These are phyloP conservation scores for Ceratobasidium sp. DNA, from an alignment of 1,284 basidiomycete genomes.

Conservation along the genomic window DNA sequence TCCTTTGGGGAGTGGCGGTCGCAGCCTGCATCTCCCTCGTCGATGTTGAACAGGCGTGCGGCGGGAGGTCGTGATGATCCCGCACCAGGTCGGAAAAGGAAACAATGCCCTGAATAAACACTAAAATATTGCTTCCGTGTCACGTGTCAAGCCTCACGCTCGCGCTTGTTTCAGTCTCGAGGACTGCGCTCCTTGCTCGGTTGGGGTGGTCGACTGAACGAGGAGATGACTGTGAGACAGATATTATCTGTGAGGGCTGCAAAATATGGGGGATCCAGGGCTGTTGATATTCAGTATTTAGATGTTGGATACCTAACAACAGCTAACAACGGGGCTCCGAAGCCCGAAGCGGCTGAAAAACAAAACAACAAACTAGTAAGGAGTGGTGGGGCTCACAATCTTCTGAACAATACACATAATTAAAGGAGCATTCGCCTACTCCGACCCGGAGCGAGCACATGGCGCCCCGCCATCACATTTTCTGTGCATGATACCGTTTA, in stretches of 20 bases:
- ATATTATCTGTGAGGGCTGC: neutral
- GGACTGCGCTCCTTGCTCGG: neutral
- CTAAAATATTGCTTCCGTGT: constrained; percentile 35
- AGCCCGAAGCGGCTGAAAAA: constrained; percentile 13
- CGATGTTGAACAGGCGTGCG: neutral
- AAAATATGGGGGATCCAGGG: neutral
- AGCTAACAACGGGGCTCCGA: constrained; percentile 20
- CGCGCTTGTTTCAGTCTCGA: neutral
- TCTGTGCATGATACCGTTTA: neutral
- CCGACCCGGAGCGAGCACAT: constrained; percentile 14
- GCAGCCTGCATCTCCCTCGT: neutral
- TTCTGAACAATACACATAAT: neutral
- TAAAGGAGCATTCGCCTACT: neutral
- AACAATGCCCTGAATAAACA: constrained; percentile 24
- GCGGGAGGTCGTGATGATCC: neutral
- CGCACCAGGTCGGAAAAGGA: constrained; percentile 11
- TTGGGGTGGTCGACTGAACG: neutral
- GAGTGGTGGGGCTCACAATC: neutral
- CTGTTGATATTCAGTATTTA: neutral
- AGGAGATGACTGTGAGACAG: neutral
- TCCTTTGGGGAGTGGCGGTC: constrained; percentile 23
- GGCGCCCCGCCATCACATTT: neutral
- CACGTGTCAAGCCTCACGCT: constrained; percentile 24
- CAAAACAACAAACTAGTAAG: neutral
- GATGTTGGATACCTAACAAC: neutral